Evolutionary conservation across 768 basidiomycete species (phyloP).

Genomic region (Collybia mongolica): DNA sequence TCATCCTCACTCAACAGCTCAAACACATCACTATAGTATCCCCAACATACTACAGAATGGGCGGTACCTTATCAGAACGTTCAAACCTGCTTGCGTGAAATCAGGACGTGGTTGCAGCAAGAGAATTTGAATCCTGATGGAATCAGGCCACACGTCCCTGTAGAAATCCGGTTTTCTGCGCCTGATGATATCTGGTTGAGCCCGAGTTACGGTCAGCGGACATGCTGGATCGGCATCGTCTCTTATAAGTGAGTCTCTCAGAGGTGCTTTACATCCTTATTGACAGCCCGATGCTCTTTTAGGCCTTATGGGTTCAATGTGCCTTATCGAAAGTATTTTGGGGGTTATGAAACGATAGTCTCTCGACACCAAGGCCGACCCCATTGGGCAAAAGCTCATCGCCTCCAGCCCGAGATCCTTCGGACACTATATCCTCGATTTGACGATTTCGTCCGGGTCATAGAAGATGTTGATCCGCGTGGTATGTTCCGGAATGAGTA

Average conservation of each 20-base stretch:
- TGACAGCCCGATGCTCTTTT: slow-evolving; percentile 5
- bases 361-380: slow-evolving; percentile 74
- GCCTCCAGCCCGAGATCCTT: slow-evolving; percentile 61
- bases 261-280: slow-evolving; percentile 1
- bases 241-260: slow-evolving; percentile 78
- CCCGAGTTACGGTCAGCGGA: slow-evolving; percentile 75
- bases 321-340: slow-evolving; percentile 78
- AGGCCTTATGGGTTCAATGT: slow-evolving; percentile 87
- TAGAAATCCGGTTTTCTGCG: slow-evolving; percentile 89
- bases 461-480: slow-evolving; percentile 68
- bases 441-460: slow-evolving; percentile 67
- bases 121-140: slow-evolving; percentile 71
- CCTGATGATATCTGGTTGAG: slow-evolving; percentile 94
- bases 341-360: slow-evolving; percentile 72
- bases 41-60: slow-evolving; percentile 95
- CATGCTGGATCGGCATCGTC: slow-evolving; percentile 97
- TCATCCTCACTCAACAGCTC: slow-evolving; percentile 6
- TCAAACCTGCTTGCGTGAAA: slow-evolving; percentile 63
- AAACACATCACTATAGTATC: slow-evolving; percentile 50
- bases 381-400: slow-evolving; percentile 96
- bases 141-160: slow-evolving; percentile 84
- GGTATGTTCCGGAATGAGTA: slow-evolving; percentile 89
- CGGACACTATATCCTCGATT: slow-evolving; percentile 77
- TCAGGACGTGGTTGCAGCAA: slow-evolving; percentile 67
- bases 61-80: slow-evolving; percentile 77